Base-by-base conservation (phyloP, 805 yeast genomes). In the Ogataea philodendri region DNA sequence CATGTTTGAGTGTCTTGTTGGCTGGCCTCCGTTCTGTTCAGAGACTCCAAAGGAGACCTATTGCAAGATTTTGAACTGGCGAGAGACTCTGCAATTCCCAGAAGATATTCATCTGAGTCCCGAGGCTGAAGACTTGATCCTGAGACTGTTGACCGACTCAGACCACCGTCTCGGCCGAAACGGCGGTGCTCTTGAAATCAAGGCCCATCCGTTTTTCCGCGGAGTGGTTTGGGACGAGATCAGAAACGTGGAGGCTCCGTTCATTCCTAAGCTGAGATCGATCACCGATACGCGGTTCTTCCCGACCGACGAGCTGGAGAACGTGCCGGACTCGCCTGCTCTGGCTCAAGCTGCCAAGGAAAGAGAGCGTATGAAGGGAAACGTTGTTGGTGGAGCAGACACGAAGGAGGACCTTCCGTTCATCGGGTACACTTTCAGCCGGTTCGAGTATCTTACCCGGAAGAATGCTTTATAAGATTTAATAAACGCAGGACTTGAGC, bases 11-110 rank as follows among this genome's bases (percentile, higher is more conserved):
- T 88, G 97, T 66, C 66, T 88, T 44, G 84, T 88, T 42, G 97
- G 97, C 20, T 88, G 96, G 95, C 96, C 97, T 16, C 97, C 97
- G 30, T 88, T 88, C 61, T 88, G 96, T 65, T 81, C 93, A 0
- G 96, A 88, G 54, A 84, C 95, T 8, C 95, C 96, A 8, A 95
- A 86, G 43, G 97, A 88, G 49, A 88, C 97, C 0, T 88, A 88
- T 61, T 74, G 89, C 37, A 88, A 89, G 72, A 88, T 88, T 52
- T 70, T 88, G 56, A 85, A 85, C 59, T 88, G 95, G 89, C 86
- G 81, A 54, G 94, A 88, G 55, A 79, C 94, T 1, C 66, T 88
- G 52, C 81, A 78, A 40, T 83, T 88, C 52, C 97, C 97, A 1
- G 96, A 87, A 46, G 96, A 88, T 51, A 81, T 89, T 27, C 96